These are phyloP conservation scores for Fusarium globosum DNA, from an alignment of 2,329 filamentous ascomycete genomes.

Conservation along the genomic window DNA sequence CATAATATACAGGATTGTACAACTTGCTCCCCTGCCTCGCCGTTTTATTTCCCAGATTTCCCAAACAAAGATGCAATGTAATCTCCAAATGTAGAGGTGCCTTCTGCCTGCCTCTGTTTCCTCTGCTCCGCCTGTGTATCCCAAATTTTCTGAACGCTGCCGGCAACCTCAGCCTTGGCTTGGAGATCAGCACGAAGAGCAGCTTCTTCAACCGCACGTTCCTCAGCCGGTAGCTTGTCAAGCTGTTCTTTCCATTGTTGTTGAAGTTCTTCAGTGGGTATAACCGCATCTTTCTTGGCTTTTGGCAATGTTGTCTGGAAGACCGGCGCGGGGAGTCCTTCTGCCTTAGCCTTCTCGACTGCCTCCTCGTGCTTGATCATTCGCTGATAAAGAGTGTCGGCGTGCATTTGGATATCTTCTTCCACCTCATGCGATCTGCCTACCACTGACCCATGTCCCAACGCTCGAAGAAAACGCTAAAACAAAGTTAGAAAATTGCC, in stretches of 20 bases:
- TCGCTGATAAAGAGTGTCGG: conserved; percentile 87
- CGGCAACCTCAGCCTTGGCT: conserved; percentile 70
- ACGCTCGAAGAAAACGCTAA: conserved; percentile 86
- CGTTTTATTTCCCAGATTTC: conserved; percentile 43
- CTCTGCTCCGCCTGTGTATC: conserved; percentile 65
- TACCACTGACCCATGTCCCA: conserved; percentile 82
- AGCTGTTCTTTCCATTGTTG: conserved; percentile 65
- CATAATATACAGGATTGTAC: conserved; percentile 37
- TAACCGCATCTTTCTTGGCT: conserved; percentile 36
- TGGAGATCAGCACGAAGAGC: conserved; percentile 72
- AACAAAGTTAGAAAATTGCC: conserved; percentile 15
- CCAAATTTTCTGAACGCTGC: conserved; percentile 60
- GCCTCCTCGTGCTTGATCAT: conserved; percentile 85
- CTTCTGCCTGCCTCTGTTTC: conserved; percentile 53
- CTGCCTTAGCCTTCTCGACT: conserved; percentile 75
- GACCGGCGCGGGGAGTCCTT: conserved; percentile 67
- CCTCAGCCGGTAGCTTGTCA: conserved; percentile 66
- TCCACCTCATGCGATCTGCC: conserved; percentile 75
- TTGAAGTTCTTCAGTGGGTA: conserved; percentile 59
- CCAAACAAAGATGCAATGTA: conserved; percentile 47
- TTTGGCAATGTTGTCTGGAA: conserved; percentile 68
- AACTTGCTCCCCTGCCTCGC: background rate
- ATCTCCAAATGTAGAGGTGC: conserved; percentile 48
- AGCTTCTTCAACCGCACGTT: conserved; percentile 71
- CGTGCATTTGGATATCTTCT: conserved; percentile 95